Evolutionary conservation across 2,329 filamentous ascomycete genomes (phyloP).

Genomic region (Fusarium chuoi): DNA sequence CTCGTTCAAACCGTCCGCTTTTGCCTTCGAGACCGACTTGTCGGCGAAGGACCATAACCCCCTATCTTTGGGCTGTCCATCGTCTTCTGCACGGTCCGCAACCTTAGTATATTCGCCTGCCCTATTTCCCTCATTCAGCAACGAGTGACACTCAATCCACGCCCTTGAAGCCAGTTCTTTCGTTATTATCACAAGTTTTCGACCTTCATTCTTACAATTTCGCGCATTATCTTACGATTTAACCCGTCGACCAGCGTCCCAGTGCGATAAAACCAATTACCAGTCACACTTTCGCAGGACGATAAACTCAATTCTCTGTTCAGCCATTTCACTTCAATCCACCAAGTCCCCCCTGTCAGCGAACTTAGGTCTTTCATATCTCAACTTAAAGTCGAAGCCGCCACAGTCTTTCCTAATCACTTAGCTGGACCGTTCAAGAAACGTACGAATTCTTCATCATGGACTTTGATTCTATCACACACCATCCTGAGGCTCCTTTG

Average conservation of each 20-base stretch:
- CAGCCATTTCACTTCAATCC: background rate
- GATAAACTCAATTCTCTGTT: accelerated
- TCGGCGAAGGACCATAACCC: no score
- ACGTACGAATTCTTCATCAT: background rate
- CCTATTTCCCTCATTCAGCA: no score
- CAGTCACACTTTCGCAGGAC: background rate
- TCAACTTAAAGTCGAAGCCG: accelerated
- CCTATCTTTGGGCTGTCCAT: no score
- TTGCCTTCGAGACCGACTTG: no score
- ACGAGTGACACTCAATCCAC: background rate
- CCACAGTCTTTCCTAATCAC: no score
- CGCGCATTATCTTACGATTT: accelerated
- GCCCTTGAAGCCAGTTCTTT: background rate
- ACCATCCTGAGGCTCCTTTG: accelerated
- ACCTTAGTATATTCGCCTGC: no score
- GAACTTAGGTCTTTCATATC: background rate
- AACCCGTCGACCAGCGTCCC: background rate
- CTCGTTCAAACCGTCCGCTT: no score
- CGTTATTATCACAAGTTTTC: background rate
- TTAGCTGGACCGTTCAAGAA: background rate
- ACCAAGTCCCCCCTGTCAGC: no score
- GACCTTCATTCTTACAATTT: background rate
- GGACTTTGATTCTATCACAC: background rate
- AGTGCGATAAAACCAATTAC: accelerated
- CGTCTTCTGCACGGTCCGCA: no score